Conservation (phyloP, 169 alveolate genomes). For the Plasmodium knowlesi region DNA sequence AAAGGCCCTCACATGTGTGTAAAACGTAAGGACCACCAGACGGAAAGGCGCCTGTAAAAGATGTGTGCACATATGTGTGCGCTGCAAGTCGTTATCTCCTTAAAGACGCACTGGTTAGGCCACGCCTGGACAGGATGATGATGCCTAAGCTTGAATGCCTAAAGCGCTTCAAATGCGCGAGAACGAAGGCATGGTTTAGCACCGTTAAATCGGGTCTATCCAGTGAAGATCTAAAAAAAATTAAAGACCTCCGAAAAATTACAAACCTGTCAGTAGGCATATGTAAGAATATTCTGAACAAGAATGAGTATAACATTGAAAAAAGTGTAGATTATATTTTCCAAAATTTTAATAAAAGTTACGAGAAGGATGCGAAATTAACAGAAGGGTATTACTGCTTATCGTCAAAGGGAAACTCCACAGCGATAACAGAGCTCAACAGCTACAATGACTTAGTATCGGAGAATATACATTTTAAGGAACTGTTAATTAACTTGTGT, state of each 20-base stretch:
- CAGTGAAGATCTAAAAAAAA: constrained; percentile 34
- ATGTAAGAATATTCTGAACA: constrained; percentile 54
- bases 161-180: neutral
- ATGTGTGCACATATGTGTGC: neutral
- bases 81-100: neutral
- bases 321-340: constrained; percentile 60
- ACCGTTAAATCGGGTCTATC: constrained; percentile 3
- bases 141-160: neutral
- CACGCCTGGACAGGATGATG: constrained; percentile 5
- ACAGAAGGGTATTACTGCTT: constrained; percentile 73
- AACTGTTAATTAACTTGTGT: constrained; percentile 60
- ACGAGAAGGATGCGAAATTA: constrained; percentile 29
- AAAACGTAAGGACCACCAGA: neutral
- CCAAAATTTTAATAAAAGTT: constrained; percentile 43
- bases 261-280: constrained; percentile 58
- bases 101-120: neutral
- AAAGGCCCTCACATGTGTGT: neutral
- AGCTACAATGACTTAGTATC: constrained; percentile 63
- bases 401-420: neutral
- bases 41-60: neutral
- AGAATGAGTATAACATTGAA: constrained; percentile 60
- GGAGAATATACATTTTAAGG: constrained; percentile 70
- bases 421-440: constrained; percentile 44
- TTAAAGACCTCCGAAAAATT: constrained; percentile 57
- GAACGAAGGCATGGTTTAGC: constrained; percentile 14